Evolutionary conservation across 1,284 basidiomycete species (phyloP), one percentile per base, ranked within the genome.

Genomic region (Ustilago esculenta): DNA sequence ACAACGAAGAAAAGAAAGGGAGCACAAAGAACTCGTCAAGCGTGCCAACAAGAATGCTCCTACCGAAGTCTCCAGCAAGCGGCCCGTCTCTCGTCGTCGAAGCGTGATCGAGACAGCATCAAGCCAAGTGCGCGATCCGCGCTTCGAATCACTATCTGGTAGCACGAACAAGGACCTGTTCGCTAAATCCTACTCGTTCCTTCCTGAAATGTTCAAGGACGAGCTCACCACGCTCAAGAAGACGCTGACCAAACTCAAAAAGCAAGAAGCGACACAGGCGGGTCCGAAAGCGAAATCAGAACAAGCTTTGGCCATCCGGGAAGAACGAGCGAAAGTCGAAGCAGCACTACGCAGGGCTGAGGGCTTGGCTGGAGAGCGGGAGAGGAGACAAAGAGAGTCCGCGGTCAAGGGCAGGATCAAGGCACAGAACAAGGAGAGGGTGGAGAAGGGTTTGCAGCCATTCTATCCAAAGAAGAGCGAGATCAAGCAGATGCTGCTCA

Each of bases 381-480:
- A 93, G 82, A 86, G 87, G 68, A 88, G 92, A 49, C 86, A 87
- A 34, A 63, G 77, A 21, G 77, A 78, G 42, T 47, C 71, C 14
- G 55, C 68, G 68, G 86, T 87, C 48, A 89, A 92, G 65, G 85
- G 85, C 9, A 45, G 11, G 87, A 85, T 75, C 35, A 79, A 80
- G 45, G 50, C 61, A 39, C 64, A 77, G 42, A 78, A 79, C 48
- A 71, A 77, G 58, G 75, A 76, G 50, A 58, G 76, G 27, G 75
- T 78, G 9, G 72, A 75, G 15, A 60, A 74, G 23, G 79, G 79
- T 2, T 35, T 75, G 27, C 47, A 52, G 36, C 70, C 71, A 17
- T 98, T 92, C 90, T 91, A 87, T 82, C 86, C 97, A 86, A 98
- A 97, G 85, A 85, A 90, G 73, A 84, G 92, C 92, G 80, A 75